These are phyloP conservation scores for Vanilla planifolia DNA, from an alignment of 106 monocot species.

Conservation along the genomic window DNA sequence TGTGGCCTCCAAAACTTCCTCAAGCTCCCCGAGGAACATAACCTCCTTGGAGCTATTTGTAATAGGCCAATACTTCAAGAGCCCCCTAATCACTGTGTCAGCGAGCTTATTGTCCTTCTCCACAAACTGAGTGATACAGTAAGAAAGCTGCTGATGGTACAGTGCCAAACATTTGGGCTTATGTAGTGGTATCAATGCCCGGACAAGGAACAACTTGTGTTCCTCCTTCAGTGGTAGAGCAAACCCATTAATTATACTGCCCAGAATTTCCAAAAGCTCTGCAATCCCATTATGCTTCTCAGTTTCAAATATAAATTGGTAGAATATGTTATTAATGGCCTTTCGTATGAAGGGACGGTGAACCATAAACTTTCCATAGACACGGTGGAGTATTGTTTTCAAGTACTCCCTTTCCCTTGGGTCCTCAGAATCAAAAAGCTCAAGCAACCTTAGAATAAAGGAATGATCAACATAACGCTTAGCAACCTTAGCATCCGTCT, in stretches of 20 bases:
- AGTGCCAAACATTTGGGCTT: constrained; percentile 59
- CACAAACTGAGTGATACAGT: constrained; percentile 63
- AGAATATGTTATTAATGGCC: constrained; percentile 24
- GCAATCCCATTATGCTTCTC: constrained; percentile 30
- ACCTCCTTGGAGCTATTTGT: constrained; percentile 47
- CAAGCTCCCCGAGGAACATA: constrained; percentile 43
- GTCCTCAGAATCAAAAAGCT: constrained; percentile 24
- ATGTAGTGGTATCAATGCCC: constrained; percentile 60
- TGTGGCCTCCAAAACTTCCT: constrained; percentile 50
- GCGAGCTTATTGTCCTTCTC: constrained; percentile 69
- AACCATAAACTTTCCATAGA: constrained; percentile 31
- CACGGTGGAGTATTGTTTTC: constrained; percentile 28
- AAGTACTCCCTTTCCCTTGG: constrained; percentile 25
- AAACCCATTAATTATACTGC: constrained; percentile 30
- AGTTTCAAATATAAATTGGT: constrained; percentile 21
- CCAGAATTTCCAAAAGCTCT: constrained; percentile 19
- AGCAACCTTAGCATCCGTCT: constrained; percentile 32
- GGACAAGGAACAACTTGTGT: constrained; percentile 39
- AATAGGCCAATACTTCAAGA: constrained; percentile 64
- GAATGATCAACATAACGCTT: constrained; percentile 29
- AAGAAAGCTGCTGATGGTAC: constrained; percentile 58
- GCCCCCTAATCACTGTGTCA: constrained; percentile 54
- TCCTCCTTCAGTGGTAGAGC: constrained; percentile 26
- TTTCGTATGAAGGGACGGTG: constrained; percentile 25
- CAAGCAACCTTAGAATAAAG: constrained; percentile 17